These are phyloP conservation scores for Fusarium buharicum DNA, from an alignment of 2,329 filamentous ascomycete genomes.

Conservation along the genomic window DNA sequence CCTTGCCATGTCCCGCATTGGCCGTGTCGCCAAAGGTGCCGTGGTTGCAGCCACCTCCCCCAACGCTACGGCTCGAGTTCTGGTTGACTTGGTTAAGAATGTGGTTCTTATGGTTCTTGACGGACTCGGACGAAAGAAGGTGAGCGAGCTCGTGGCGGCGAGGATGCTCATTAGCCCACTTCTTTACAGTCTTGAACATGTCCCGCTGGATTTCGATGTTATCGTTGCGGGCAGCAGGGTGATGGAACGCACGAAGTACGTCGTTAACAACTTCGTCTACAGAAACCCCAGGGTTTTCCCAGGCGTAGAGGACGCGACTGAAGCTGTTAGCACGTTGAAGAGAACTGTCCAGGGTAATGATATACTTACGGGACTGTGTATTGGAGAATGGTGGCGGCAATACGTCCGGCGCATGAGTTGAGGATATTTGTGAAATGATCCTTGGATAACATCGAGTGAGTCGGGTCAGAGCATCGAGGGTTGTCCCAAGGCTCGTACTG, in stretches of 20 bases:
- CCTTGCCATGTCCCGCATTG: slow-evolving; percentile 65
- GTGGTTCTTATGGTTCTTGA: slow-evolving; percentile 86
- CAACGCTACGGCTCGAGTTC: slow-evolving; percentile 21
- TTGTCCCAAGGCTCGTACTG: slow-evolving; percentile 86
- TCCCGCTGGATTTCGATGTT: slow-evolving; percentile 80
- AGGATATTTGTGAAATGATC: slow-evolving; percentile 85
- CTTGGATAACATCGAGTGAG: slow-evolving; percentile 84
- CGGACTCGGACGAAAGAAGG: slow-evolving; percentile 83
- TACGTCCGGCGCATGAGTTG: slow-evolving; percentile 79
- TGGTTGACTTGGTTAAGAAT: slow-evolving; percentile 55
- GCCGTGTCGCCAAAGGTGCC: slow-evolving; percentile 57
- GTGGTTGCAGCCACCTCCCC: slow-evolving; percentile 53
- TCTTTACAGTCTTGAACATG: slow-evolving; percentile 88
- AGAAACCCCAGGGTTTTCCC: slow-evolving; percentile 86
- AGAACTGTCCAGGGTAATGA: background rate
- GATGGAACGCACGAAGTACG: slow-evolving; percentile 85
- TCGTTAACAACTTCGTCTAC: slow-evolving; percentile 87
- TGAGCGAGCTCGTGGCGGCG: slow-evolving; percentile 76
- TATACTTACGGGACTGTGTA: slow-evolving; percentile 79
- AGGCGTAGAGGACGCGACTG: slow-evolving; percentile 86
- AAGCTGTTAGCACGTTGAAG: slow-evolving; percentile 10
- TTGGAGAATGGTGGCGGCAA: slow-evolving; percentile 80
- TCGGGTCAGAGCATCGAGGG: slow-evolving; percentile 78
- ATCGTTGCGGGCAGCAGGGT: slow-evolving; percentile 83
- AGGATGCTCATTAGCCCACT: slow-evolving; percentile 78